phyloP scores from a whole-genome alignment of 2,329 filamentous ascomycete genomes.

The Ceratocystis alfenasii region DNA sequence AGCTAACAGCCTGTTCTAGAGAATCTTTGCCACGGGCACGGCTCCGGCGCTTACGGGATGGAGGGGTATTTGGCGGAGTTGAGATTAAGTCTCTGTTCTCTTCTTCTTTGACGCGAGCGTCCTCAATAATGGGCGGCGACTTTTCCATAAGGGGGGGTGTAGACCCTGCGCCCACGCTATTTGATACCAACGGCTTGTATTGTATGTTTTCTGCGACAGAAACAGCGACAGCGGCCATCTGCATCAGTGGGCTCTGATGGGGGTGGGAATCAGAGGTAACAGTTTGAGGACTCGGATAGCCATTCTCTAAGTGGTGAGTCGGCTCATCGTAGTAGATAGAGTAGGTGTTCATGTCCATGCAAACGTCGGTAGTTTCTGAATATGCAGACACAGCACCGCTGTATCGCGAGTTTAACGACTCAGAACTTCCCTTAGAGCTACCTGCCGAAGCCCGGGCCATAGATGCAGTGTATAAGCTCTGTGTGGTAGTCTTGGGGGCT shows the following conservation, averaged over 20 bases:
- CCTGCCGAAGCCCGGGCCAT: no score
- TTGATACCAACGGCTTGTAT: neutral
- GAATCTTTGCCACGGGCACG: neutral
- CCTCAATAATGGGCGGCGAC: neutral
- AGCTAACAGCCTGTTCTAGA: neutral
- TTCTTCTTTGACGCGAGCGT: neutral
- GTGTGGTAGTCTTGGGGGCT: neutral
- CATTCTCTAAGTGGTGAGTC: neutral
- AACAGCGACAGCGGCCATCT: neutral
- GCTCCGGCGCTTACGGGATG: neutral
- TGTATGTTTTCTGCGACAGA: neutral
- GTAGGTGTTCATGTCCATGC: neutral
- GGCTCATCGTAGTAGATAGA: neutral
- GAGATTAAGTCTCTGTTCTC: neutral
- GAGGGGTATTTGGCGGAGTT: neutral
- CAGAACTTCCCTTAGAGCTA: neutral
- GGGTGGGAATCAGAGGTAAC: no score
- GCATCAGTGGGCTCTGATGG: neutral
- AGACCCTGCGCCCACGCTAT: neutral
- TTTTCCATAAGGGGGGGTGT: neutral
- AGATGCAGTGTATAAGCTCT: no score
- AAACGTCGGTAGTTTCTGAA: neutral
- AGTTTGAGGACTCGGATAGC: neutral
- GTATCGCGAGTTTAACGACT: neutral
- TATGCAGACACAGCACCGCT: neutral